Evolutionary conservation across 1,284 basidiomycete species (phyloP).

Genomic region (Neonothopanus nambi): DNA sequence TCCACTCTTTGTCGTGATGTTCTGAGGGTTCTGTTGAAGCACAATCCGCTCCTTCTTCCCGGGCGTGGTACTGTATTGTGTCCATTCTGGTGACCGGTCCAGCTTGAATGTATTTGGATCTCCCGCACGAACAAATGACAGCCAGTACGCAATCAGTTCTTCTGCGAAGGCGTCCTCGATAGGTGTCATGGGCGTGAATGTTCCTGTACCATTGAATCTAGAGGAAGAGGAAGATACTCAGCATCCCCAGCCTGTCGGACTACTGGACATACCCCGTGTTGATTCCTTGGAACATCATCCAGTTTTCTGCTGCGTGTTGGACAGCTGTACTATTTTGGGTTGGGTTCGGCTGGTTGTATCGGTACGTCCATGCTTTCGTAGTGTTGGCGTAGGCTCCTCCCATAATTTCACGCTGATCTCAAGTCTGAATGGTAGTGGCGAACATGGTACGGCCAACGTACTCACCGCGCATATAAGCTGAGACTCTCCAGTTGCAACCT

Average conservation of each 20-base stretch:
- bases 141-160: constrained; percentile 61
- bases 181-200: constrained; percentile 39
- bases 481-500: constrained; percentile 50
- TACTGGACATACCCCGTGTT: constrained; percentile 57
- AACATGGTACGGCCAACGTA: constrained; percentile 3
- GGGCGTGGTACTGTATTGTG: constrained; percentile 28
- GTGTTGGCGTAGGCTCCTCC: constrained; percentile 38
- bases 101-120: constrained; percentile 55
- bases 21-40: constrained; percentile 41
- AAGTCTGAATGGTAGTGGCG: not conserved
- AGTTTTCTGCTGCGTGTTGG: constrained; percentile 57
- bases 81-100: constrained; percentile 45
- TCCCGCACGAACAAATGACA: constrained; percentile 55
- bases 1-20: constrained; percentile 37
- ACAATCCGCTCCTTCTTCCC: constrained; percentile 35
- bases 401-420: constrained; percentile 45
- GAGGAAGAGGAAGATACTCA: not conserved
- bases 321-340: constrained; percentile 36
- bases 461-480: constrained; percentile 51
- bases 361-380: constrained; percentile 15
- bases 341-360: constrained; percentile 52
- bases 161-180: constrained; percentile 47
- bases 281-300: constrained; percentile 39
- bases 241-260: too few species aligned
- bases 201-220: constrained; percentile 49